phyloP scores from a whole-genome alignment of 1,139 yeast species.

The Pichia sp. region DNA sequence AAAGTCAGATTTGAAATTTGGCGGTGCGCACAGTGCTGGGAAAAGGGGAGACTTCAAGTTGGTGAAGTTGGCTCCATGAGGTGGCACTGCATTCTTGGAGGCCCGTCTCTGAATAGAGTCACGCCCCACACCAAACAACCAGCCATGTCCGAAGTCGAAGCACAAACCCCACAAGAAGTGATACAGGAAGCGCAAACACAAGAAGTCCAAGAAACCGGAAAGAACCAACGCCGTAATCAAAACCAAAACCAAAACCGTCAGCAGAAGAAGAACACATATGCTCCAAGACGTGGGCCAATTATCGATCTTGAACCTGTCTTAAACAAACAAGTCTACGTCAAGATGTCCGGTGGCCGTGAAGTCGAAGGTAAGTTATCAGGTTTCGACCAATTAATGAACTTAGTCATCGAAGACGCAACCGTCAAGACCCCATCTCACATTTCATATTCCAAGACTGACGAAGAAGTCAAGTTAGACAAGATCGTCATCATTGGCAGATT shows the following conservation, averaged over 20 bases:
- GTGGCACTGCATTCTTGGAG: too few relatives aligned
- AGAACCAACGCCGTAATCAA: conserved; percentile 2
- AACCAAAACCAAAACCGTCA: conserved; percentile 13
- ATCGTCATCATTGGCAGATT: conserved; percentile 90
- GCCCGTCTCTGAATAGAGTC: too few relatives aligned
- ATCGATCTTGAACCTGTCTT: conserved; percentile 76
- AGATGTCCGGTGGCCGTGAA: conserved; percentile 84
- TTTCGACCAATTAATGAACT: conserved; percentile 88
- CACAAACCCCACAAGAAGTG: neutral
- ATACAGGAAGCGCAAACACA: neutral
- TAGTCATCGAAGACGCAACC: conserved; percentile 81
- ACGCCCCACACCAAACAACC: neutral
- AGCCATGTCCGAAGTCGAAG: neutral
- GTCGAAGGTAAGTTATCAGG: conserved; percentile 82
- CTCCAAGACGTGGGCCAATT: conserved; percentile 62
- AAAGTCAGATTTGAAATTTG: too few relatives aligned
- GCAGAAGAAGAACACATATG: conserved; percentile 19
- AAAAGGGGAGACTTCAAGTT: too few relatives aligned
- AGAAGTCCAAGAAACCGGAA: neutral
- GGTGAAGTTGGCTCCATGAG: too few relatives aligned
- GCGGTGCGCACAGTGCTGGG: too few relatives aligned
- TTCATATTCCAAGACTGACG: conserved; percentile 55
- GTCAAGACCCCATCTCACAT: conserved; percentile 43
- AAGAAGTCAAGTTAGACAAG: conserved; percentile 24
- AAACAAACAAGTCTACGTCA: conserved; percentile 72